A percentile compares a stretch with the other conserved stretches of the same genome.
Conservation (phyloP, 1,139 yeast genomes). For the Candida sojae region DNA sequence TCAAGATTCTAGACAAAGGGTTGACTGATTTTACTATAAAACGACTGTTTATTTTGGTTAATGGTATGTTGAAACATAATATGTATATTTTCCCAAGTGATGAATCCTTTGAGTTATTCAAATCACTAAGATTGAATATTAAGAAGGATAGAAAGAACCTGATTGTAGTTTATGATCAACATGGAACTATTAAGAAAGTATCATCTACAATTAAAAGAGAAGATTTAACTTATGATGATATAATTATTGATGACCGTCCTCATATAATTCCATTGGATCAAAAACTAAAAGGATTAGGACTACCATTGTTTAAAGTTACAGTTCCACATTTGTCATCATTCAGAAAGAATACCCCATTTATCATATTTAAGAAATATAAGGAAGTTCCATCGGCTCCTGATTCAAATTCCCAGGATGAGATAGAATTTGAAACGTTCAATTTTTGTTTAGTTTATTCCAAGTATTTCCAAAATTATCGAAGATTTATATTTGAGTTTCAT, state of each 20-base stretch:
- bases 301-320: slow-evolving; percentile 39
- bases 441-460: slow-evolving; percentile 38
- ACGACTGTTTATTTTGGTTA: slow-evolving; percentile 30
- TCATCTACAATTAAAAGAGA: slow-evolving; percentile 11
- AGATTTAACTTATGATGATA: slow-evolving; percentile 12
- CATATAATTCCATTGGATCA: slow-evolving; percentile 37
- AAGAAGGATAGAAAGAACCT: slow-evolving; percentile 26
- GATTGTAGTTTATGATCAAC: slow-evolving; percentile 23
- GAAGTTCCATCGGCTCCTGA: slow-evolving; percentile 34
- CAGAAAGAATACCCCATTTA: slow-evolving; percentile 38
- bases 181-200: slow-evolving; percentile 23
- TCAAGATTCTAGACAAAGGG: slow-evolving; percentile 17
- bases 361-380: slow-evolving; percentile 32
- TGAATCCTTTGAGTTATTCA: slow-evolving; percentile 34
- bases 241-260: slow-evolving; percentile 27
- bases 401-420: slow-evolving; percentile 10
- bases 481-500: slow-evolving; percentile 26
- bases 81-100: slow-evolving; percentile 32
- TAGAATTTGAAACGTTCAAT: slow-evolving; percentile 32
- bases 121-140: slow-evolving; percentile 23
- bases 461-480: slow-evolving; percentile 26
- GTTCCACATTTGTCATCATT: slow-evolving; percentile 40
- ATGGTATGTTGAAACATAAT: slow-evolving; percentile 34
- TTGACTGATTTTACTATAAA: slow-evolving; percentile 26
- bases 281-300: slow-evolving; percentile 34